Conservation (phyloP, 257 asterid genomes). For the Forsythia suspensa region DNA sequence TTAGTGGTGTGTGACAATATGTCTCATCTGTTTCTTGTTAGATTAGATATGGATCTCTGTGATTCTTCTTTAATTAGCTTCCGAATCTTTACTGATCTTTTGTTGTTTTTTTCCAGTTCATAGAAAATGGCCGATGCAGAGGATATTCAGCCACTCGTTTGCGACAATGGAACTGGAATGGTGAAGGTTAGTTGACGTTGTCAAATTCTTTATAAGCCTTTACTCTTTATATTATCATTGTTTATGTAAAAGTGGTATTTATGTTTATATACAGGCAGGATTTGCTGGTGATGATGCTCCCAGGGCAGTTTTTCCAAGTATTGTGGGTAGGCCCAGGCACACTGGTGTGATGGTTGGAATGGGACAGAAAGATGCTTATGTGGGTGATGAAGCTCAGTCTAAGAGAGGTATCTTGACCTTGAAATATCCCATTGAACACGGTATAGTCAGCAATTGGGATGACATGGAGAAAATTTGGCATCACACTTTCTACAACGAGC, state of each 20-base stretch:
- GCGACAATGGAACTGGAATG: constrained; percentile 19
- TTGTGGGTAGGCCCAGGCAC: constrained; percentile 51
- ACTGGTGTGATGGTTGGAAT: constrained; percentile 57
- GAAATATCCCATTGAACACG: constrained; percentile 52
- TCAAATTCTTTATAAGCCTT: no score
- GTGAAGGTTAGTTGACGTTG: not conserved
- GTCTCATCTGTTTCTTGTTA: not conserved
- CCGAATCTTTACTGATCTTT: not conserved
- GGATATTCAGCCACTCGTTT: constrained; percentile 14
- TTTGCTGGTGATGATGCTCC: constrained; percentile 61
- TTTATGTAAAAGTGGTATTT: not conserved
- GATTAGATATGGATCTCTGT: not conserved
- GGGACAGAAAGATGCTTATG: constrained; percentile 57
- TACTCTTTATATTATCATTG: not conserved
- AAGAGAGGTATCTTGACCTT: constrained; percentile 55
- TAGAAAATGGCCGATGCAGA: constrained; percentile 11
- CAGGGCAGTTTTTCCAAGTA: constrained; percentile 50
- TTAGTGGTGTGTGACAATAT: not conserved
- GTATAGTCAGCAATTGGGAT: constrained; percentile 54
- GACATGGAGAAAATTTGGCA: constrained; percentile 59
- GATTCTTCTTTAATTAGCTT: not conserved
- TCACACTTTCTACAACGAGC: constrained; percentile 55
- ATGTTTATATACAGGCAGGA: constrained; percentile 33
- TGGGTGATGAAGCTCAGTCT: constrained; percentile 55
- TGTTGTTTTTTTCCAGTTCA: not conserved